A percentile compares a stretch with the other conserved stretches of the same genome.
These are phyloP conservation scores for Cordyceps sp. DNA, from an alignment of 2,329 filamentous ascomycete genomes.

Conservation along the genomic window DNA sequence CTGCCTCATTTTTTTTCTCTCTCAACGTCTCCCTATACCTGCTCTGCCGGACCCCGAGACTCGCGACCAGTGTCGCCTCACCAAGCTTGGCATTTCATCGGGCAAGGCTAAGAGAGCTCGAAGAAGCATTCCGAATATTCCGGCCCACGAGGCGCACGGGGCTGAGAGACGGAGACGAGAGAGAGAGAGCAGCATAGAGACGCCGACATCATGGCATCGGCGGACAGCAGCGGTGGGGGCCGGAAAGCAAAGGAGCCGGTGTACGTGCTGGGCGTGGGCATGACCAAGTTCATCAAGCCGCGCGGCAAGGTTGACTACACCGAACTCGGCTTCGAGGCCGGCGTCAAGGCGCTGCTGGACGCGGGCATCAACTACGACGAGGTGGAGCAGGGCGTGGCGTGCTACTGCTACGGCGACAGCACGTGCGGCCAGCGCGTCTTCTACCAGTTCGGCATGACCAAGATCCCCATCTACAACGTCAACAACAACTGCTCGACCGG, in stretches of 20 bases:
- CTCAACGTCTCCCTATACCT: too few relatives aligned
- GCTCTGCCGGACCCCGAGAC: too few relatives aligned
- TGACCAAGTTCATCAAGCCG: conserved; percentile 99
- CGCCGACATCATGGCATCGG: too few relatives aligned
- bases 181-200: too few relatives aligned
- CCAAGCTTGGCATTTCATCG: too few relatives aligned
- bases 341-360: conserved; percentile 70
- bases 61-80: too few relatives aligned
- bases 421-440: conserved; percentile 94
- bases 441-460: conserved; percentile 96
- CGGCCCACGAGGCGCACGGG: too few relatives aligned
- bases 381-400: conserved; percentile 87
- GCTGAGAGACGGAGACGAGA: too few relatives aligned
- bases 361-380: conserved; percentile 93
- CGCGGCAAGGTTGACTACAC: conserved; percentile 89
- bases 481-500: conserved; percentile 98
- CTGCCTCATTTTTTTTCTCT: too few relatives aligned
- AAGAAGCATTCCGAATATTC: too few relatives aligned
- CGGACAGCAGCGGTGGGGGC: too few relatives aligned
- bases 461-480: conserved; percentile 92
- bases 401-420: conserved; percentile 93
- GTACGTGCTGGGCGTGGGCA: conserved; percentile 93
- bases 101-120: too few relatives aligned
- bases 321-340: conserved; percentile 84
- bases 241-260: conserved; percentile 36